Evolutionary conservation across 306 rosid species (phyloP), one percentile per base, ranked within the genome.

Genomic region (Luffa aegyptiaca): DNA sequence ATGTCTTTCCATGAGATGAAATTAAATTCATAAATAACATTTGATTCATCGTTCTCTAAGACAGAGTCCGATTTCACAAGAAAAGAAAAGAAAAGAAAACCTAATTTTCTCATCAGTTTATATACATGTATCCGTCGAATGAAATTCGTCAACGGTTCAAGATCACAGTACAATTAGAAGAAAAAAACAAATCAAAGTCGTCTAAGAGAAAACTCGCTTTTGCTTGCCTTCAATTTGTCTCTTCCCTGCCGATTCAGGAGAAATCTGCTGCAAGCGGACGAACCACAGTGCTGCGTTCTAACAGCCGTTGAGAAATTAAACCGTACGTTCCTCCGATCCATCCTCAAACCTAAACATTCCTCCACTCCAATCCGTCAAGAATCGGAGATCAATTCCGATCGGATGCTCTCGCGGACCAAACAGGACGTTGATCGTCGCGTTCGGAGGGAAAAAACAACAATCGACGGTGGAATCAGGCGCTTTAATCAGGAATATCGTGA

Each of bases 401-500:
- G 18, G 75, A 69, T 10, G 53, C 37, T n/a, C 53, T 10, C 53
- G 75, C 55, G 18, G 36, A 20, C 53, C 0, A 46, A 69, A n/a
- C 74, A 69, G 75, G 17, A 44, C 36, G 21, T 31, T 6, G 53
- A 59, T 41, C 18, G 70, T n/a, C 66, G 37, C 2, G 21, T 0
- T 8, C 37, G 20, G 70, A 35, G 12, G 39, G 31, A 8, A 21
- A 2, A 78, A 76, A 76, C 58, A 76, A 59, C 33, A n/a, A 46
- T 78, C 57, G 36, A 3, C 45, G 41, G 18, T 37, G 39, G 8
- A 13, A 14, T 31, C 31, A 35, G 33, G 42, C 8, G 76, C 8
- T 37, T 77, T 84, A 84, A 81, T 88, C 92, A 2, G 81, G 18
- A 21, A 85, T 72, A 31, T 84, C 83, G 78, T 85, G 87, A 68